Percentiles rank a stretch among this genome's conserved stretches.
Evolutionary conservation across 2,329 filamentous ascomycete species (phyloP).

Genomic region (Aspergillus quadricinctus): DNA sequence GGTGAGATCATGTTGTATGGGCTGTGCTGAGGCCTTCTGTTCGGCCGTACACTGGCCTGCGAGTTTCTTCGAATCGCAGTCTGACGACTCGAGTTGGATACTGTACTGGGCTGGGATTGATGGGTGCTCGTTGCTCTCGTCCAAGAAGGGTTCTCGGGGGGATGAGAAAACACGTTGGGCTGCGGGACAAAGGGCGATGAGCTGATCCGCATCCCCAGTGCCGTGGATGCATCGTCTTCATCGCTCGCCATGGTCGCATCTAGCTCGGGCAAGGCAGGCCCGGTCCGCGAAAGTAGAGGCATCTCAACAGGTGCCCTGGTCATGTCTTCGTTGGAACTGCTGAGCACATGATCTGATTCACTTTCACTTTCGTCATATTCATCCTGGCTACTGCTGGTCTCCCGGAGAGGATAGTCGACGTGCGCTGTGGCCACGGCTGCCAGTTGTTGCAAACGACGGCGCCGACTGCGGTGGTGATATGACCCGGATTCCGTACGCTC

Average conservation of each 20-base stretch:
- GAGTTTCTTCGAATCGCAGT: conserved; percentile 38
- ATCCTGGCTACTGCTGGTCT: conserved; percentile 72
- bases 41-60: conserved; percentile 26
- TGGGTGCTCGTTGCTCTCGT: conserved; percentile 42
- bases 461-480: conserved; percentile 57
- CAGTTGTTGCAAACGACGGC: conserved; percentile 37
- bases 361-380: conserved; percentile 93
- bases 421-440: conserved; percentile 37
- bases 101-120: conserved; percentile 47
- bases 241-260: conserved; percentile 38
- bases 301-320: conserved; percentile 22
- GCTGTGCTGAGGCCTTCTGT: conserved; percentile 46
- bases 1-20: conserved; percentile 68
- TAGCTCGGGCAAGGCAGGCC: conserved; percentile 21
- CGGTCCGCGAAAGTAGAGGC: conserved; percentile 20
- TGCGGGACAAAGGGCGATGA: conserved; percentile 68
- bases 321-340: conserved; percentile 59
- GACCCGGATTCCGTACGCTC: conserved; percentile 51
- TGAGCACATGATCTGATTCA: conserved; percentile 71
- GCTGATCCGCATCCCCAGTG: conserved; percentile 63
- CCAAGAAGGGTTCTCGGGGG: conserved; percentile 51
- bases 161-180: conserved; percentile 88
- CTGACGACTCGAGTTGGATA: conserved; percentile 31
- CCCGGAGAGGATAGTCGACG: conserved; percentile 39
- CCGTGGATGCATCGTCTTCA: conserved; percentile 76